phyloP scores from a whole-genome alignment of 345 rosid species.

The Pugionium cornutum region DNA sequence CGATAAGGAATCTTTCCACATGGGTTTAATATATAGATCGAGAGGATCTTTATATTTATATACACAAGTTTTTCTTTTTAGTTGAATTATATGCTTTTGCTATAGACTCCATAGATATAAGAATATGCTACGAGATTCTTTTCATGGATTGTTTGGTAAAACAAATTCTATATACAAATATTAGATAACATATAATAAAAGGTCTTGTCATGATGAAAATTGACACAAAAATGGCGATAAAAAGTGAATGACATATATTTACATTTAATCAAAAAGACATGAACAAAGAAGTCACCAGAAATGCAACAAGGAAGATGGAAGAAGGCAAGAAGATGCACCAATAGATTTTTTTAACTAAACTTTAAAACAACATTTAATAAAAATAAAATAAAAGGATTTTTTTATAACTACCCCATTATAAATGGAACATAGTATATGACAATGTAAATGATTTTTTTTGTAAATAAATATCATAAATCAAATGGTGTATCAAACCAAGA shows the following conservation, averaged over 20 bases:
- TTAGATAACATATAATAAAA: background rate
- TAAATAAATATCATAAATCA: slow-evolving; percentile 20
- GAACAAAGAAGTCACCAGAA: background rate
- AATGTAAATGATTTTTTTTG: background rate
- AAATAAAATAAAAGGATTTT: background rate
- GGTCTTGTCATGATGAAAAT: background rate
- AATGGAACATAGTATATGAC: background rate
- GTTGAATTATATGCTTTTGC: slow-evolving; percentile 27
- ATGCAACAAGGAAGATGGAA: background rate
- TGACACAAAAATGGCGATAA: background rate
- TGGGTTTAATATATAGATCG: slow-evolving; percentile 39
- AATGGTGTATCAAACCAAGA: slow-evolving; percentile 59
- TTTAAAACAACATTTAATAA: background rate
- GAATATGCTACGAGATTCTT: slow-evolving; percentile 17
- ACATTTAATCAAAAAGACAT: background rate
- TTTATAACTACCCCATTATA: background rate
- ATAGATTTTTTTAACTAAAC: background rate
- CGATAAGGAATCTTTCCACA: slow-evolving; percentile 44
- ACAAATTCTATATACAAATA: background rate
- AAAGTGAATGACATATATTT: slow-evolving; percentile 5
- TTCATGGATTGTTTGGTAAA: slow-evolving; percentile 14
- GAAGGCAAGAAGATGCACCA: slow-evolving; percentile 21
- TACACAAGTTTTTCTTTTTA: slow-evolving; percentile 12
- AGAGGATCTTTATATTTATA: slow-evolving; percentile 8
- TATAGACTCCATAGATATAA: slow-evolving; percentile 9